Base-by-base conservation (phyloP, 176 grass and related monocot genomes). In the Juncus inflexus region DNA sequence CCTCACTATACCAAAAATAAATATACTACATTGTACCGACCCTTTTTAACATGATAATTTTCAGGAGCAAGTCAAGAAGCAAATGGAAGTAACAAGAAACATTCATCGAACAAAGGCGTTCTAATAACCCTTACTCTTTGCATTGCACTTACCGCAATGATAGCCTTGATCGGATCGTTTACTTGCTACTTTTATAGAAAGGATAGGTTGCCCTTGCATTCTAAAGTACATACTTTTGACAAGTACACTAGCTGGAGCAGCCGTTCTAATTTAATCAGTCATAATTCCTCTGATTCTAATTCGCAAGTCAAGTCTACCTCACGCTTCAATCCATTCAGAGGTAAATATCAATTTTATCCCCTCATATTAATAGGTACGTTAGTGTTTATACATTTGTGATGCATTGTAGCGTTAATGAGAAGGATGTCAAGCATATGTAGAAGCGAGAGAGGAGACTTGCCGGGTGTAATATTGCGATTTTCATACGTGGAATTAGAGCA, bases 171-270 rank as follows among this genome's bases (percentile, higher is more conserved):
- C 15, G 60, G 79, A 12, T 79, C 67, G 3, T 69, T 77, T 9
- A 70, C 73, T 1, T 99, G 84, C 71, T 99, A 86, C 74, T 83
- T 92, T 1, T 84, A 72, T 7, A 78, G 67, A 80, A 99, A 91
- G 75, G 83, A 92, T 36, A 73, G 52, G 4, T 73, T 82, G 35
- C 79, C 75, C n/a, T 64, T 78, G 5, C 80, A 70, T 50, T 86
- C 75, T 5, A 63, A 57, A 42, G 58, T 75, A 12, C 67, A 83
- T 77, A 77, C 88, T 42, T 82, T 78, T 3, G 94, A 91, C 2
- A 92, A 89, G 45, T 83, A 86, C 59, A 70, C 72, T 2, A 99
- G 87, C 70, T 99, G 75, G 85, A 92, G 74, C 72, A 92, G 94
- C 75, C 73, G 79, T 43, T 89, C 88, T 3, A 89, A 89, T 49